Percentiles rank a stretch among this genome's conserved stretches.
phyloP scores from a whole-genome alignment of 1,139 yeast genomes.

The Chernovozyma aurita region DNA sequence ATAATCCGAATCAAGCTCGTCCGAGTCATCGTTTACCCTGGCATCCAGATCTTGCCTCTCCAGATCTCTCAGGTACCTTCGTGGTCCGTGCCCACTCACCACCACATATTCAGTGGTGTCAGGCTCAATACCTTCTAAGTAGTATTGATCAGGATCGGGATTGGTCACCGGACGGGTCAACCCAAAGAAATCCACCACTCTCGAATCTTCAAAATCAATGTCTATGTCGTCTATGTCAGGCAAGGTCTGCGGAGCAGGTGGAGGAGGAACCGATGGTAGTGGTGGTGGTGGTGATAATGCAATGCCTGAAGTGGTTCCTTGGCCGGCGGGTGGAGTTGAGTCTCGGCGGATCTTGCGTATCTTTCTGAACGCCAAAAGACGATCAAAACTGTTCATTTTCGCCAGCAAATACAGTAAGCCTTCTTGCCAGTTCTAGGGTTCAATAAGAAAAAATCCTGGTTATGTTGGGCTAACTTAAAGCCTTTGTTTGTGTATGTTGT shows the following conservation, averaged over 20 bases:
- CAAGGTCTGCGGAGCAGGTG: neutral
- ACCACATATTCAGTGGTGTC: slow-evolving; percentile 11
- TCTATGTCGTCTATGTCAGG: slow-evolving; percentile 8
- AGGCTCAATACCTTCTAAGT: slow-evolving; percentile 13
- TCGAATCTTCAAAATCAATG: slow-evolving; percentile 5
- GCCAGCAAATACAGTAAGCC: neutral
- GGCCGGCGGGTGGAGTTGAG: too few relatives aligned
- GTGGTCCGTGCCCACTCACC: slow-evolving; percentile 9
- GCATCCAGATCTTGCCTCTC: too few relatives aligned
- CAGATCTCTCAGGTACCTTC: slow-evolving; percentile 10
- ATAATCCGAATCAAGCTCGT: too few relatives aligned
- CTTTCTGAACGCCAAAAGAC: neutral
- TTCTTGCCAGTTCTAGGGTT: too few relatives aligned
- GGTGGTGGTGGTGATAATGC: too few relatives aligned
- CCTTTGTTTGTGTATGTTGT: too few relatives aligned
- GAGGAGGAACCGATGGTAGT: slow-evolving; percentile 2
- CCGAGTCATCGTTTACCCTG: too few relatives aligned
- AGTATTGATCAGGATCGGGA: slow-evolving; percentile 25
- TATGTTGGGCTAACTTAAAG: too few relatives aligned
- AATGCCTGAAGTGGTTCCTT: too few relatives aligned
- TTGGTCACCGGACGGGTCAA: slow-evolving; percentile 10
- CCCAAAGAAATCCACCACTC: slow-evolving; percentile 9
- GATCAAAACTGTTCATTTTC: neutral
- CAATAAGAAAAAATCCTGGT: too few relatives aligned
- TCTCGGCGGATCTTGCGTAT: neutral